Evolutionary conservation across 169 alveolate species (phyloP), one percentile per base, ranked within the genome.

Genomic region (Cryptosporidium meleagridis): DNA sequence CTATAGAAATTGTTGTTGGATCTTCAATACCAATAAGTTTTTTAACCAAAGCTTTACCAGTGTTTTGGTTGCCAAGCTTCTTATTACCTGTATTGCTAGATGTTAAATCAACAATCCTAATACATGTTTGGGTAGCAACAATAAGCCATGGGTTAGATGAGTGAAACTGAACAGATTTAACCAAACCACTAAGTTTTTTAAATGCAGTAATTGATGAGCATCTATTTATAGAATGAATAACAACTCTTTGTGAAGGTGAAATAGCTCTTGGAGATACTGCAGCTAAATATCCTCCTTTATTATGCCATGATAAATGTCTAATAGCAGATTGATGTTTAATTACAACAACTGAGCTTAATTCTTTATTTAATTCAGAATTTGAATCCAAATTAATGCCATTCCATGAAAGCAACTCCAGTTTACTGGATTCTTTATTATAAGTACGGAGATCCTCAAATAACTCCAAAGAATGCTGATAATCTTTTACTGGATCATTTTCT

Each of bases 271-370:
- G 92, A 12, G 96, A 94, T 21, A 94, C 89, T 31, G 29, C 73
- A 41, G 97, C 95, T 84, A 96, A 94, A 69, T 96, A 96, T 51
- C 95, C 97, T 44, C 98, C 98, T 53, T 96, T 95, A 14, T 69
- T 73, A 75, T 96, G 98, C 96, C 96, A 95, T 14, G 89, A 80
- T 35, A 96, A 59, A 51, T 85, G 39, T 72, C 94, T 93, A 14
- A 95, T 80, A 33, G 92, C 71, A 67, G 93, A 58, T 55, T 93
- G 73, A 62, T 93, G 87, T 59, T 86, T 75, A 21, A 94, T 94
- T 72, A 85, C 65, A 8, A 92, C 69, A 62, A 65, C 48, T 73
- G 51, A 69, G 21, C 45, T 45, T 48, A 75, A 10, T 72, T 35
- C 85, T 85, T 70, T 84, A 69, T 44, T 59, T 18, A 37, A 23